Evolutionary conservation across 441 rosid genomes (phyloP), one percentile per base, ranked within the genome.

Genomic region (Hura crepitans): DNA sequence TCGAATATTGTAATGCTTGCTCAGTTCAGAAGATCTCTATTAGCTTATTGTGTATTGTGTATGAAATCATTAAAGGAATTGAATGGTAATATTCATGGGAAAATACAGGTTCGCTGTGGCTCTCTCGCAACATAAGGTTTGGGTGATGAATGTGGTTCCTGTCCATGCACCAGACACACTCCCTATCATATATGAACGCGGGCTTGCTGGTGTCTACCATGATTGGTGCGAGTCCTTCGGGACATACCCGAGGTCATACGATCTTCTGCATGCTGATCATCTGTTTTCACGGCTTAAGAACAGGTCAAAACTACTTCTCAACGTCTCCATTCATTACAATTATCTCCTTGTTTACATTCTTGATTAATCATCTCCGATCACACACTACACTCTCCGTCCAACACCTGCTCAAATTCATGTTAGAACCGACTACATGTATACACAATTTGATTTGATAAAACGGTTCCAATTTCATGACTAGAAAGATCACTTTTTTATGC

Each of bases 211-310:
- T 13, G 71, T 87, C 61, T 93, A 93, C 84, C 98, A 93, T 65
- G 96, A 93, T 73, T 93, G 98, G 98, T 93, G 98, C 13, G 96
- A 93, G 79, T 62, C 97, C 9, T 93, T 91, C 3, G 84, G 95
- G 78, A 86, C 96, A 55, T 89, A 91, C 68, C 96, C 98, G 23
- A 86, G 97, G 81, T 86, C 97, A 45, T 93, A 91, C 66, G 97
- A 93, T 79, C 97, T 93, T 43, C 82, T 93, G 59, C 97, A 93
- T n/a, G 96, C 92, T 1, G 97, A 93, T 81, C 98, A 93, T 86
- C 85, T 93, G 58, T 91, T 93, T 80, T 93, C 98, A 1, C 82
- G 97, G 78, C 93, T 91, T 47, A 93, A 91, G 83, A 86, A 85
- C 91, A 87, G 97, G 96, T 91, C 55, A 63, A 65, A 60, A 42